Percentiles rank a stretch among this genome's conserved stretches.
phyloP scores from a whole-genome alignment of 768 basidiomycete genomes.

The Royoungia palumana region DNA sequence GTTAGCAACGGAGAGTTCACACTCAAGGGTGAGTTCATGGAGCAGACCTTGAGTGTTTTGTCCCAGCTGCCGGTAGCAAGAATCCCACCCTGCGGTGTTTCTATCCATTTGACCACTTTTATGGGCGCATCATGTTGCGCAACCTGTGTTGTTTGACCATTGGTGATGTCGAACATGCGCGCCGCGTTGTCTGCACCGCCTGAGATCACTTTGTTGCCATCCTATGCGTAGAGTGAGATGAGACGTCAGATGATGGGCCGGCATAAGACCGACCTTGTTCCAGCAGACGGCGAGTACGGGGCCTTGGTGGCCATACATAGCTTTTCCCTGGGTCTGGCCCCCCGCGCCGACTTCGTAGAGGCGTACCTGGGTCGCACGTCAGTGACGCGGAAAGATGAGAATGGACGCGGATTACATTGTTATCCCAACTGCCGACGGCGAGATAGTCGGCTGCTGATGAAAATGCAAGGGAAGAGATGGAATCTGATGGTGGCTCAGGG shows the following conservation, averaged over 20 bases:
- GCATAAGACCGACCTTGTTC: slow-evolving; percentile 62
- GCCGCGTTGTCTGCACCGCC: slow-evolving; percentile 94
- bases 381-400: neutral
- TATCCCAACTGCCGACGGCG: slow-evolving; percentile 93
- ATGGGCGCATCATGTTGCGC: slow-evolving; percentile 90
- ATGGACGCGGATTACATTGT: slow-evolving; percentile 52
- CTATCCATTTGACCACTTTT: slow-evolving; percentile 78
- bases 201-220: slow-evolving; percentile 87
- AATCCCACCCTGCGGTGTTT: slow-evolving; percentile 69
- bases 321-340: slow-evolving; percentile 84
- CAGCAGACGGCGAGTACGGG: slow-evolving; percentile 88
- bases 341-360: slow-evolving; percentile 84
- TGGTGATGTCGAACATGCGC: slow-evolving; percentile 87
- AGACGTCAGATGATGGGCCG: slow-evolving; percentile 1
- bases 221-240: slow-evolving; percentile 41
- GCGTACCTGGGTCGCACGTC: slow-evolving; percentile 58
- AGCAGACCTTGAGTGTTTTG: slow-evolving; percentile 83
- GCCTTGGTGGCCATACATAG: slow-evolving; percentile 86
- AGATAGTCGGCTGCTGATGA: slow-evolving; percentile 84
- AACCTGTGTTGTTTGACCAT: slow-evolving; percentile 77
- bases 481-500: slow-evolving; percentile 76
- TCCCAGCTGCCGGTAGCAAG: slow-evolving; percentile 97
- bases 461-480: slow-evolving; percentile 82
- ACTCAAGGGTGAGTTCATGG: neutral
- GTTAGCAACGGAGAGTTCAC: neutral